Evolutionary conservation across 176 grass and related monocot species (phyloP).

Genomic region (Oryza punctata): DNA sequence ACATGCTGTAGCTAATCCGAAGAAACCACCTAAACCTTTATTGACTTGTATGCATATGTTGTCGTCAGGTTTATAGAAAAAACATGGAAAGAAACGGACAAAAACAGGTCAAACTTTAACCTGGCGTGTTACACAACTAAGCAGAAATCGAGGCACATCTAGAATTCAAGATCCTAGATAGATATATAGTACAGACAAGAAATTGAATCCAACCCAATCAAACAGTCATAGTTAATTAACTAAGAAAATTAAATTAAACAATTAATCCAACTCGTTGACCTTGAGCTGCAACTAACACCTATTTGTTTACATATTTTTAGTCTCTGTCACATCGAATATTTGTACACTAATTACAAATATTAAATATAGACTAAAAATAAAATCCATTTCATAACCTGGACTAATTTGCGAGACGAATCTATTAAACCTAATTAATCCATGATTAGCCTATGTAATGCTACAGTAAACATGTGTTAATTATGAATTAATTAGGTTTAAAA

Average conservation of each 20-base stretch:
- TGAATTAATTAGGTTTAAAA: too few species aligned
- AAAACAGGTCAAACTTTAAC: not conserved
- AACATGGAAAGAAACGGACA: not conserved
- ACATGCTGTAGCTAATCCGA: not conserved
- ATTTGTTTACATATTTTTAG: too few species aligned
- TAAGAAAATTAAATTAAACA: not conserved
- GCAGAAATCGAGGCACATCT: not conserved
- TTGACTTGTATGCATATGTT: not conserved
- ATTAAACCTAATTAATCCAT: too few species aligned
- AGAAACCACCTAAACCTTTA: not conserved
- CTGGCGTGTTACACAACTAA: not conserved
- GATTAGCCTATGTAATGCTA: too few species aligned
- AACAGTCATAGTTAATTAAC: not conserved
- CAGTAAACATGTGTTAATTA: too few species aligned
- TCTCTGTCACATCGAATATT: too few species aligned
- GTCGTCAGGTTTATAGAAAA: not conserved
- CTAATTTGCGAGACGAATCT: too few species aligned
- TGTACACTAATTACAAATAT: too few species aligned
- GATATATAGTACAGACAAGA: not conserved
- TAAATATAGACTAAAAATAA: too few species aligned
- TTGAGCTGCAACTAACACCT: not conserved
- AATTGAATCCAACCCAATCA: not conserved
- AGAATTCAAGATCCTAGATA: not conserved
- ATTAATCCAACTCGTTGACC: conserved; percentile 10
- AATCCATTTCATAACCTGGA: too few species aligned